phyloP scores from a whole-genome alignment of 2,329 filamentous ascomycete genomes.

The Clathrospora elynae region DNA sequence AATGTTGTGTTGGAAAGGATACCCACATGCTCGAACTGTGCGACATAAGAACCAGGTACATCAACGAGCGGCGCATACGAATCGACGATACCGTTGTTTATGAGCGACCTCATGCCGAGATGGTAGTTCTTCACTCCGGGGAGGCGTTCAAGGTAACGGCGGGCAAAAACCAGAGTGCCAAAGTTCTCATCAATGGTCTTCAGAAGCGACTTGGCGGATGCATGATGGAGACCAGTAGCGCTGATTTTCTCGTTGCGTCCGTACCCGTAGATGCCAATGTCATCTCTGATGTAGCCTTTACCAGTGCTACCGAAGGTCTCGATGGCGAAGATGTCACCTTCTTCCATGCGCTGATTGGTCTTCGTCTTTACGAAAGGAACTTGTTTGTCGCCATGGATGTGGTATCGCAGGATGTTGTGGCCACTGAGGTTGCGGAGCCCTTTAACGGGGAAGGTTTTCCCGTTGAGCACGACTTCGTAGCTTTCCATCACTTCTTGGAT shows the following conservation, averaged over 20 bases:
- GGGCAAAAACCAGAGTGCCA: slow-evolving; percentile 84
- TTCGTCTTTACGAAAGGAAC: slow-evolving; percentile 88
- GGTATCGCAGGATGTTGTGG: slow-evolving; percentile 89
- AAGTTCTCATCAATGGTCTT: slow-evolving; percentile 95
- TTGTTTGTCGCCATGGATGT: slow-evolving; percentile 89
- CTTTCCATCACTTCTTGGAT: slow-evolving; percentile 94
- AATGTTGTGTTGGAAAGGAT: neutral
- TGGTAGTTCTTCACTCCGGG: slow-evolving; percentile 86
- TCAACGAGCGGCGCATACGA: slow-evolving; percentile 87
- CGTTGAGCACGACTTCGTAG: slow-evolving; percentile 81
- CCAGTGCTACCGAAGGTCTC: slow-evolving; percentile 95
- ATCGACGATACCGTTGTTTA: slow-evolving; percentile 81
- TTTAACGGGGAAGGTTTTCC: slow-evolving; percentile 77
- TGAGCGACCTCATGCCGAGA: slow-evolving; percentile 83
- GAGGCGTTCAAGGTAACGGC: slow-evolving; percentile 83
- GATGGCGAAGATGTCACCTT: slow-evolving; percentile 92
- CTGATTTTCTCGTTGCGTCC: slow-evolving; percentile 71
- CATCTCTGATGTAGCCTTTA: slow-evolving; percentile 80
- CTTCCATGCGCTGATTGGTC: slow-evolving; percentile 93
- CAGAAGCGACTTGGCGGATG: slow-evolving; percentile 80
- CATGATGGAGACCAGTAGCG: slow-evolving; percentile 72
- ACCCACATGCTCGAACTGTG: slow-evolving; percentile 92
- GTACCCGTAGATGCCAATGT: slow-evolving; percentile 67
- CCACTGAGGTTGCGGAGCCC: slow-evolving; percentile 83
- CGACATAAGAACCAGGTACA: slow-evolving; percentile 89